Evolutionary conservation across 169 alveolate species (phyloP), one percentile per base, ranked within the genome.

Genomic region (Plasmodium billcollinsi): DNA sequence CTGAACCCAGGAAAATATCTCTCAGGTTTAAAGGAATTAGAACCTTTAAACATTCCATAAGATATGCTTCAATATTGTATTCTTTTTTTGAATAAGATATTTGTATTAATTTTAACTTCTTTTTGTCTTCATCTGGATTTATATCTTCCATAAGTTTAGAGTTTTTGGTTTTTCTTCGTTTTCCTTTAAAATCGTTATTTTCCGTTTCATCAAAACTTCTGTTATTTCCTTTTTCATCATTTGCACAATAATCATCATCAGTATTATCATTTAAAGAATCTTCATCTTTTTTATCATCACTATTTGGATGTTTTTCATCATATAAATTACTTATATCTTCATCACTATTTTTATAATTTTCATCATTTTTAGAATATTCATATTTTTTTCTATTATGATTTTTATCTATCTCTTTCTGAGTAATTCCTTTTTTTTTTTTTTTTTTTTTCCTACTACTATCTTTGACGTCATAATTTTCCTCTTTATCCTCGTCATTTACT

Each of bases 1-100:
- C 63, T 58, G 58, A 33, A 54, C 66, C 20, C 14, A 86, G 33
- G 54, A 86, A 86, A 12, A 58, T 50, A 15, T 70, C 78, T 14
- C 58, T 47, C 61, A 71, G 71, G 59, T 86, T 71, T 52, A 47
- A 33, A 3, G 92, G 92, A 45, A 86, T 61, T 4, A 86, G 26
- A 6, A 71, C 71, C n/a, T 86, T 86, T 54, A 86, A 86, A 58
- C 88, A 47, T 59, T 86, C 92, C 6, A 45, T 45, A 26, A 86
- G 58, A 21, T 45, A 86, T 52, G 59, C 92, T 54, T 86, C 92
- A 49, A 86, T 72, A 65, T 71, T 65, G 56, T 70, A 86, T 86
- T 86, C 88, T 47, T 86, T 86, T 21, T 58, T 86, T 71, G 49
- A 54, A 65, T 72, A 86, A 11, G 92, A 56, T 54, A 86, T 70